Evolutionary conservation across 805 yeast species (phyloP).

Genomic region (Saturnispora kantuleensis): DNA sequence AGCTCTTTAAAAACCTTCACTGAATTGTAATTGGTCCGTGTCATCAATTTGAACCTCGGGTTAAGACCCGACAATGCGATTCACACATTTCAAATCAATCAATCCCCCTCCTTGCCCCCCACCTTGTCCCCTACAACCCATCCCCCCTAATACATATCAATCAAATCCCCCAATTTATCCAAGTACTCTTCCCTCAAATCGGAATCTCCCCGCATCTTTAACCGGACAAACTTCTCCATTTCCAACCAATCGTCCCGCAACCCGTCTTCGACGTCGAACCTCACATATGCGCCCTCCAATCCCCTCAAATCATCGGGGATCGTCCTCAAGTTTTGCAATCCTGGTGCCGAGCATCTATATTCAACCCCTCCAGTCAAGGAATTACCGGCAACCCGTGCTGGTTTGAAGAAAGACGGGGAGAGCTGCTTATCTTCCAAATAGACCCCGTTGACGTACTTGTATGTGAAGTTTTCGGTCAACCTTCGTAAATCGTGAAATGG

Average conservation of each 20-base stretch:
- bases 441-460: neutral
- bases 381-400: neutral
- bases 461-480: neutral
- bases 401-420: neutral
- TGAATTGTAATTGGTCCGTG: too few species aligned
- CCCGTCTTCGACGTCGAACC: constrained; percentile 1
- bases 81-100: too few species aligned
- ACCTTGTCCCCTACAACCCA: too few species aligned
- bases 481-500: neutral
- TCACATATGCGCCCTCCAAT: constrained; percentile 25
- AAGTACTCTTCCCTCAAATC: neutral
- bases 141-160: constrained; percentile 11
- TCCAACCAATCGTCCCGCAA: neutral
- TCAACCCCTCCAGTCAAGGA: neutral
- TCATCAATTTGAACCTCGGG: too few species aligned
- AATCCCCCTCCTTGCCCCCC: constrained; percentile 6
- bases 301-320: constrained; percentile 44
- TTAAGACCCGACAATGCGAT: too few species aligned
- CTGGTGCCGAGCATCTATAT: neutral
- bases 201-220: neutral
- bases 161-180: constrained; percentile 6
- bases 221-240: constrained; percentile 1
- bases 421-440: neutral
- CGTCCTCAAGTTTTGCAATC: neutral
- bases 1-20: too few species aligned